Conservation (phyloP, 345 rosid genomes). For the Aquilaria sinensis region DNA sequence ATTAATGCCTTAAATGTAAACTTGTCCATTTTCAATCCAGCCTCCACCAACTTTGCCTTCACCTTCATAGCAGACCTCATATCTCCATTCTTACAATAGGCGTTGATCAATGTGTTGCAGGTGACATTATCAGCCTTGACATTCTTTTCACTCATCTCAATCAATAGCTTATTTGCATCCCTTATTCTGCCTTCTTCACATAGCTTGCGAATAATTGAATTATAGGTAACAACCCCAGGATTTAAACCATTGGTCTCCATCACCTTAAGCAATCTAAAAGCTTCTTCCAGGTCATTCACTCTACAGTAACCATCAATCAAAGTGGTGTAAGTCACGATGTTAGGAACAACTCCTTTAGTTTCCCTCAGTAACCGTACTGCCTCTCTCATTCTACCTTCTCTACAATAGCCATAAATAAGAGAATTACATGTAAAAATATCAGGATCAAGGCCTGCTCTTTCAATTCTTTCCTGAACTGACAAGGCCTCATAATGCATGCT, state of each 20-base stretch:
- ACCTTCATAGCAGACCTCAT: slow-evolving; percentile 78
- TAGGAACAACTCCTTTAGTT: slow-evolving; percentile 52
- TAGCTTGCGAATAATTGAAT: slow-evolving; percentile 67
- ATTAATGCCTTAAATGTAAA: slow-evolving; percentile 73
- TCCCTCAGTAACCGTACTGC: slow-evolving; percentile 69
- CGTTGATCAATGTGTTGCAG: slow-evolving; percentile 84
- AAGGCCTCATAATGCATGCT: slow-evolving; percentile 94
- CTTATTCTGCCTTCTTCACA: slow-evolving; percentile 80
- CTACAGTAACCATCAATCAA: slow-evolving; percentile 91
- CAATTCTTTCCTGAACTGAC: slow-evolving; percentile 82
- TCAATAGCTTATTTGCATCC: slow-evolving; percentile 69
- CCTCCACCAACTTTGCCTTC: slow-evolving; percentile 69
- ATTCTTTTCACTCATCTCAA: slow-evolving; percentile 70
- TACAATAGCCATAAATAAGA: slow-evolving; percentile 62
- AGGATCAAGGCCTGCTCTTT: slow-evolving; percentile 53
- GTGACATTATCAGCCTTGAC: slow-evolving; percentile 82
- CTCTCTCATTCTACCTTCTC: slow-evolving; percentile 96
- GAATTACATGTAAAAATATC: slow-evolving; percentile 82
- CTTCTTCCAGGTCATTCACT: slow-evolving; percentile 63
- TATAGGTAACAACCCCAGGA: slow-evolving; percentile 73
- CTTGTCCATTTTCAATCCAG: slow-evolving; percentile 62
- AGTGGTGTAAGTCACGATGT: slow-evolving; percentile 71
- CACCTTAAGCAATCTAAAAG: slow-evolving; percentile 57
- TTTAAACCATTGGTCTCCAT: slow-evolving; percentile 69
- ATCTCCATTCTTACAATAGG: slow-evolving; percentile 82